Percentiles rank a stretch among this genome's conserved stretches.
Evolutionary conservation across 805 yeast genomes (phyloP).

Genomic region (Wilhelminamyces savonicus): DNA sequence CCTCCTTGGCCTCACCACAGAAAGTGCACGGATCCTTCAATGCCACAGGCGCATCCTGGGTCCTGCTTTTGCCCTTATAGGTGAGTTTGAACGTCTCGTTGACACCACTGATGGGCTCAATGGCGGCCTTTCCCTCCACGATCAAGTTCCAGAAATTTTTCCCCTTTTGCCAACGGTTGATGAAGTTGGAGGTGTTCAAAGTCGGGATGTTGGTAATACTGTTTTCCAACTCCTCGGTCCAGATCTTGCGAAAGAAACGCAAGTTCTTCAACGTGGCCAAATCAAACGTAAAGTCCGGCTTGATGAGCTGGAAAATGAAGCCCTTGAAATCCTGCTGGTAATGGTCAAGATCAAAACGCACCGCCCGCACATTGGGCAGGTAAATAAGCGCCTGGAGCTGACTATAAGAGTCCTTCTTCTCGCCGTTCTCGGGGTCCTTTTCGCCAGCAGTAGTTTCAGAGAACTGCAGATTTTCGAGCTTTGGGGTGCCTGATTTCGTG

Average conservation of each 20-base stretch:
- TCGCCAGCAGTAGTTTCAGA: neutral
- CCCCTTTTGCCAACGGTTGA: constrained; percentile 37
- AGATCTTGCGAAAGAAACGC: constrained; percentile 55
- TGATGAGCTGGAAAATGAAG: constrained; percentile 27
- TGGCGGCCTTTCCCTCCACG: constrained; percentile 72
- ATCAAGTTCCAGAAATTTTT: constrained; percentile 55
- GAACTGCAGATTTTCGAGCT: constrained; percentile 1
- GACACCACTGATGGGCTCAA: constrained; percentile 82
- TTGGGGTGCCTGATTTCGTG: constrained; percentile 9
- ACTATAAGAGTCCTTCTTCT: constrained; percentile 6
- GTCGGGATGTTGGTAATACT: constrained; percentile 26
- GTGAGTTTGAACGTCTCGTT: constrained; percentile 63
- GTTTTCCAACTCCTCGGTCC: constrained; percentile 71
- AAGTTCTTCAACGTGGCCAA: constrained; percentile 40
- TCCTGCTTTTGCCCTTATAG: constrained; percentile 14
- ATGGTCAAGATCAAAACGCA: constrained; percentile 39
- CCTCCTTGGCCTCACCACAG: constrained; percentile 75
- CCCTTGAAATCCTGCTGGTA: constrained; percentile 39
- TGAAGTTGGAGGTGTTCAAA: constrained; percentile 50
- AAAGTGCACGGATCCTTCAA: constrained; percentile 69
- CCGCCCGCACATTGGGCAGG: constrained; percentile 28
- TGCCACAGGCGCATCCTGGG: constrained; percentile 49
- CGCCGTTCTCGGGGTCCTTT: constrained; percentile 1
- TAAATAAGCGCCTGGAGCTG: constrained; percentile 19
- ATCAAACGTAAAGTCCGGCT: constrained; percentile 30